phyloP scores from a whole-genome alignment of 2,329 filamentous ascomycete species.

The Cordyceps tenuipes region DNA sequence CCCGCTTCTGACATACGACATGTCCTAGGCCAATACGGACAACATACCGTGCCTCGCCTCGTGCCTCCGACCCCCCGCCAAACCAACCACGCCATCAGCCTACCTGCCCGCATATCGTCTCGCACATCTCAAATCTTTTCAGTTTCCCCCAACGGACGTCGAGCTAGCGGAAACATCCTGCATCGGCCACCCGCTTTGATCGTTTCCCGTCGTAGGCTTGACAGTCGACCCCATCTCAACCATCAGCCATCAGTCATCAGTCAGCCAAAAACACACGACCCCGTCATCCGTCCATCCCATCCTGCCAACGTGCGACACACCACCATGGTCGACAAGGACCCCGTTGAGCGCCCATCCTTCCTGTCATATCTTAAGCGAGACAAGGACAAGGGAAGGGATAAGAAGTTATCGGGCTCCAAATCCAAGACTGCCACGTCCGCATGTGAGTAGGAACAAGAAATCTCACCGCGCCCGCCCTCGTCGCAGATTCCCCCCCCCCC shows the following conservation, averaged over 20 bases:
- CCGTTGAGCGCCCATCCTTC: conserved; percentile 5
- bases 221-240: too few relatives aligned
- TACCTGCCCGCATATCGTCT: background rate
- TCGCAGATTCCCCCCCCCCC: background rate
- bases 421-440: conserved; percentile 1
- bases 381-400: conserved; percentile 8
- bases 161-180: background rate
- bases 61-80: background rate
- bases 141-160: background rate
- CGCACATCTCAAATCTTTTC: conserved; percentile 4
- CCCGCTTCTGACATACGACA: too few relatives aligned
- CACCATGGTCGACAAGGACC: background rate
- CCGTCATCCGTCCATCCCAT: background rate
- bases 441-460: conserved; percentile 1
- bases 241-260: background rate
- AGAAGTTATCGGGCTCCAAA: background rate
- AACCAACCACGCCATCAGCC: background rate
- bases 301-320: background rate
- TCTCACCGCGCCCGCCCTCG: background rate
- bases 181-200: background rate
- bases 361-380: conserved; percentile 10
- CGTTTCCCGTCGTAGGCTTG: background rate
- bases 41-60: background rate
- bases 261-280: background rate
- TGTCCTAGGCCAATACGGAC: background rate